Conservation (phyloP, 1,284 basidiomycete genomes). For the Rhodotorula sp. region DNA sequence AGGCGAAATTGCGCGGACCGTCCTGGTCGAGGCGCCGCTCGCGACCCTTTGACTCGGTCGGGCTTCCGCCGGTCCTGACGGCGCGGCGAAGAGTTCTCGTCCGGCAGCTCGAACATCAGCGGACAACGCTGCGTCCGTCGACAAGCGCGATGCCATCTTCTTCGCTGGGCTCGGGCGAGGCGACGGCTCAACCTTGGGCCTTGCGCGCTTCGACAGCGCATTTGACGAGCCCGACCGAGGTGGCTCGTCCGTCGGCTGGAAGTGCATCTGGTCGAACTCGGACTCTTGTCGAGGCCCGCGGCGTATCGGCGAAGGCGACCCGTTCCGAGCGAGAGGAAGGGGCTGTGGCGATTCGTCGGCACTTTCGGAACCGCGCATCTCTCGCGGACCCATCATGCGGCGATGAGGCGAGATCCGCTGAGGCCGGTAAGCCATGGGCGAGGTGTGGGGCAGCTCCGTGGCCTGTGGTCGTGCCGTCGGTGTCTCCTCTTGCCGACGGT, state of each 20-base stretch:
- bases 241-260: neutral
- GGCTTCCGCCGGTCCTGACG: constrained; percentile 14
- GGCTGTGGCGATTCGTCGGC: constrained; percentile 1
- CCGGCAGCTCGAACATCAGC: neutral
- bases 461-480: too few relatives aligned
- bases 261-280: neutral
- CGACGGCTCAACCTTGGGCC: constrained; percentile 20
- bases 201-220: constrained; percentile 12
- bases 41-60: neutral
- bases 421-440: constrained; percentile 18
- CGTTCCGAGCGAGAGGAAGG: constrained; percentile 17
- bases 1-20: constrained; percentile 7
- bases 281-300: neutral
- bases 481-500: too few relatives aligned
- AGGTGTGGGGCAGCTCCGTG: constrained; percentile 3
- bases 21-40: constrained; percentile 26
- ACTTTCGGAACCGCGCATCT: constrained; percentile 10
- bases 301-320: constrained; percentile 10
- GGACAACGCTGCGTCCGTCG: neutral
- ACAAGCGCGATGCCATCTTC: constrained; percentile 25
- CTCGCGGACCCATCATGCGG: constrained; percentile 19
- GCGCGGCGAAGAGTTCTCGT: neutral
- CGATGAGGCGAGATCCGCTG: constrained; percentile 11
- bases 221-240: neutral
- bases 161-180: constrained; percentile 32